A percentile compares a stretch with the other conserved stretches of the same genome.
Conservation (phyloP, 2,329 filamentous ascomycete genomes). For the Rhinocladiella similis region DNA sequence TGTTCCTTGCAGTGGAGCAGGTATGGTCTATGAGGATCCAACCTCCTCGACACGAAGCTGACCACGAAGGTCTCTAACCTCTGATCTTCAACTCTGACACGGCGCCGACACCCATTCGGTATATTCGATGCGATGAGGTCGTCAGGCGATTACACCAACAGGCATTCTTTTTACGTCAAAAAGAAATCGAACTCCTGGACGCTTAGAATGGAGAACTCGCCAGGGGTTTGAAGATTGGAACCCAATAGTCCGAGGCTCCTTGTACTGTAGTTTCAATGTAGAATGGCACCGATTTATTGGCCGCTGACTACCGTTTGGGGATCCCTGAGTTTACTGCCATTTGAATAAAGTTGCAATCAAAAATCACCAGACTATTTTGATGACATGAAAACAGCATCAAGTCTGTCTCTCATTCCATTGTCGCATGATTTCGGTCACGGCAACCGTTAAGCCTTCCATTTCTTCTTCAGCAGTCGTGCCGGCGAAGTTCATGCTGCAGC, state of each 20-base stretch:
- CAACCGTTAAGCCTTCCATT: slow-evolving; percentile 78
- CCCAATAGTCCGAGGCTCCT: background rate
- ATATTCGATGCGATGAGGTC: too few species aligned
- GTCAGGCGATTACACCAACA: background rate
- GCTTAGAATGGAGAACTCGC: background rate
- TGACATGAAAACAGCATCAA: background rate
- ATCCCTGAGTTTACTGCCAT: too few species aligned
- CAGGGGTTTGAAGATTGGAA: background rate
- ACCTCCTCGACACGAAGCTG: background rate
- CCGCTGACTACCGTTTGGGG: background rate
- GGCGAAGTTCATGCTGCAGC: slow-evolving; percentile 79
- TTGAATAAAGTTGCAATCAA: too few species aligned
- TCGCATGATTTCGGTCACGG: slow-evolving; percentile 68
- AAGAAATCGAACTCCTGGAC: background rate
- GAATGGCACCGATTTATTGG: background rate
- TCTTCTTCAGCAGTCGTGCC: slow-evolving; percentile 88
- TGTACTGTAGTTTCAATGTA: background rate
- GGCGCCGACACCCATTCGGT: too few species aligned
- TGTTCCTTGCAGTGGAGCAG: background rate
- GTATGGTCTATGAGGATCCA: background rate
- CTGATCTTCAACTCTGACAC: too few species aligned
- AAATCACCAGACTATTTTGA: too few species aligned
- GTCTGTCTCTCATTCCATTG: slow-evolving; percentile 8
- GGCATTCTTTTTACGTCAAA: background rate
- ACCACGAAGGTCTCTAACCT: background rate